Evolutionary conservation across 176 grass and related monocot genomes (phyloP).

Genomic region (Rhynchospora tenuis): DNA sequence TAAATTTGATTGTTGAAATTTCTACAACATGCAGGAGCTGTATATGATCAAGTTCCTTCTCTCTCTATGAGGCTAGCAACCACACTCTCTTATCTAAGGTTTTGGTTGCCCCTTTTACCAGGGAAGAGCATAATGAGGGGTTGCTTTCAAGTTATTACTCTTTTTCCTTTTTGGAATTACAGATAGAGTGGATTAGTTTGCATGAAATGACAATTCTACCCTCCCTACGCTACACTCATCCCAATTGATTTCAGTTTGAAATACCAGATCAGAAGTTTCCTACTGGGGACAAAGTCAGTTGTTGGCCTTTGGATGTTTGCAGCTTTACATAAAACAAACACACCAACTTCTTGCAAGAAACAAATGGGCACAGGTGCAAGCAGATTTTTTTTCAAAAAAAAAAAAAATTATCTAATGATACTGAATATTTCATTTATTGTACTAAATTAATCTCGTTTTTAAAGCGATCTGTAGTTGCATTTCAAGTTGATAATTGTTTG

Average conservation of each 20-base stretch:
- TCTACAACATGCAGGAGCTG: not conserved
- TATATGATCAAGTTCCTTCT: slow-evolving; percentile 5
- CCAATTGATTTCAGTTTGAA: not conserved
- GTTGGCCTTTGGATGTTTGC: not conserved
- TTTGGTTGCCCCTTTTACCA: slow-evolving; percentile 27
- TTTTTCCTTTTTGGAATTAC: slow-evolving; percentile 23
- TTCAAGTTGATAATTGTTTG: not conserved
- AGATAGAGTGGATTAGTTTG: not conserved
- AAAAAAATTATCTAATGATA: not conserved
- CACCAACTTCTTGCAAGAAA: not conserved
- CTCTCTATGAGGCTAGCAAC: slow-evolving; percentile 6
- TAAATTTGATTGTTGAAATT: not conserved
- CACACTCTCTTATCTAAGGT: slow-evolving; percentile 10
- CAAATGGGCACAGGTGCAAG: not conserved
- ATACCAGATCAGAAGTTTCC: not conserved
- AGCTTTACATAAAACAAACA: not conserved
- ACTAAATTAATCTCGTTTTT: not conserved
- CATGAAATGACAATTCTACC: slow-evolving; percentile 13
- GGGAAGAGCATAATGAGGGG: slow-evolving; percentile 24
- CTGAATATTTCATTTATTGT: not conserved
- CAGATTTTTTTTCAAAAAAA: not conserved
- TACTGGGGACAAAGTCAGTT: not conserved
- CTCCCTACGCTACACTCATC: not conserved
- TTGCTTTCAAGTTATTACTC: slow-evolving; percentile 21
- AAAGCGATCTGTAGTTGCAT: not conserved